Percentiles rank a stretch among this genome's conserved stretches.
Evolutionary conservation across 495 filamentous ascomycete species (phyloP).

Genomic region (Neurospora tetraspora): DNA sequence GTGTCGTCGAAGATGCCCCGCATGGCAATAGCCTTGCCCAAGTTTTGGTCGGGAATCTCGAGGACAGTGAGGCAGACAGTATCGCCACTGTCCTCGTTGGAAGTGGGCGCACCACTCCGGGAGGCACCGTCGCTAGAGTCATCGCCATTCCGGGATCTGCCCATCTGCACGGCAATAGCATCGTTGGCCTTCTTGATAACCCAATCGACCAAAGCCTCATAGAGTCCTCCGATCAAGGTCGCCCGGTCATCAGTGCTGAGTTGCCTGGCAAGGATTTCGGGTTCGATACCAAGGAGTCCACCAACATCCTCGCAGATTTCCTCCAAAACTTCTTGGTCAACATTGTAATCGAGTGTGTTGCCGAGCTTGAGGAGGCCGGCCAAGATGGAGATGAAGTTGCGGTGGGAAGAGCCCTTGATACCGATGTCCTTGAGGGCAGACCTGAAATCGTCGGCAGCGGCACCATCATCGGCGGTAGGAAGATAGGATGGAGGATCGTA

Average conservation of each 20-base stretch:
- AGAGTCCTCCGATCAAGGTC: conserved; percentile 72
- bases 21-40: conserved; percentile 79
- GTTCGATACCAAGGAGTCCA: conserved; percentile 74
- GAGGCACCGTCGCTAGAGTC: conserved; percentile 50
- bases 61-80: conserved; percentile 83
- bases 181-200: conserved; percentile 81
- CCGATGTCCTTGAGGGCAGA: conserved; percentile 75
- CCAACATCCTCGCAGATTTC: conserved; percentile 85
- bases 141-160: conserved; percentile 45
- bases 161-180: conserved; percentile 70
- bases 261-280: conserved; percentile 68
- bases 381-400: conserved; percentile 72
- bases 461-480: conserved; percentile 86
- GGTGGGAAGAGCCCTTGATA: conserved; percentile 73
- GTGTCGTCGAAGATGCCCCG: conserved; percentile 85
- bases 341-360: conserved; percentile 72
- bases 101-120: conserved; percentile 43
- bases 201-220: conserved; percentile 94
- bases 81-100: conserved; percentile 60
- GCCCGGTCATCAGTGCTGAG: conserved; percentile 76
- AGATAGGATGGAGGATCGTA: conserved; percentile 84
- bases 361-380: conserved; percentile 86
- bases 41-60: conserved; percentile 67
- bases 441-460: conserved; percentile 87
- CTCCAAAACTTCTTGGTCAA: conserved; percentile 79